Conservation (phyloP, 2,329 filamentous ascomycete genomes). For the Elsinoe perseae region DNA sequence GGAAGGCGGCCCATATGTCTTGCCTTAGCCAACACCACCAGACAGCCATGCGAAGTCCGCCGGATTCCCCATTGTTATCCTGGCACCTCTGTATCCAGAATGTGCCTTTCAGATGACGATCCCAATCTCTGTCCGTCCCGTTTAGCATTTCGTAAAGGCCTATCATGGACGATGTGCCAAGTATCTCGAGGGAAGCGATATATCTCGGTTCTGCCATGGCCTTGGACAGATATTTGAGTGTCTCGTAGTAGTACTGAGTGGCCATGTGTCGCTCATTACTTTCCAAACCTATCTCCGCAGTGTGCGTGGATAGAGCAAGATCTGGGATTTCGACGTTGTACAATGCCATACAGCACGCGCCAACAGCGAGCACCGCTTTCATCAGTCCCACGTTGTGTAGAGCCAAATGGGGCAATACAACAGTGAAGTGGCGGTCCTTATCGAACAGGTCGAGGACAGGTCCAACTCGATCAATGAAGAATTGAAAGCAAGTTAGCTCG, state of each 20-base stretch:
- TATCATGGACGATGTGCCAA: conserved; percentile 53
- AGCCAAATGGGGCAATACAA: conserved; percentile 31
- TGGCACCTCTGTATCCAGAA: conserved; percentile 60
- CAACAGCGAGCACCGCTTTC: conserved; percentile 50
- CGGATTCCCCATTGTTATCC: conserved; percentile 52
- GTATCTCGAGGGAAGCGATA: conserved; percentile 49
- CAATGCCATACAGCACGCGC: conserved; percentile 41
- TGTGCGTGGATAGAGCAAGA: conserved; percentile 16
- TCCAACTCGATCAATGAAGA: conserved; percentile 30
- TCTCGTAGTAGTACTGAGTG: conserved; percentile 54
- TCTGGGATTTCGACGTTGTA: not conserved
- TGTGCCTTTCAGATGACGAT: conserved; percentile 55
- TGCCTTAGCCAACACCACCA: conserved; percentile 64
- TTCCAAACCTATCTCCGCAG: conserved; percentile 16
- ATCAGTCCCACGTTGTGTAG: conserved; percentile 47
- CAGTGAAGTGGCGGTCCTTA: conserved; percentile 31
- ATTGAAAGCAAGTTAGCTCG: conserved; percentile 31
- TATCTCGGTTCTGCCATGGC: conserved; percentile 53
- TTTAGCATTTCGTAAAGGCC: conserved; percentile 62
- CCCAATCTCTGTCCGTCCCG: conserved; percentile 50
- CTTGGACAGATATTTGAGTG: conserved; percentile 53
- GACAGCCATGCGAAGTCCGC: conserved; percentile 49
- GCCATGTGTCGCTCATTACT: conserved; percentile 28
- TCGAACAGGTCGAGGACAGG: conserved; percentile 37
- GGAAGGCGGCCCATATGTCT: conserved; percentile 57